Percentiles rank a stretch among this genome's conserved stretches.
These are phyloP conservation scores for Blumeriella jaapii DNA, from an alignment of 2,329 filamentous ascomycete genomes.

Conservation along the genomic window DNA sequence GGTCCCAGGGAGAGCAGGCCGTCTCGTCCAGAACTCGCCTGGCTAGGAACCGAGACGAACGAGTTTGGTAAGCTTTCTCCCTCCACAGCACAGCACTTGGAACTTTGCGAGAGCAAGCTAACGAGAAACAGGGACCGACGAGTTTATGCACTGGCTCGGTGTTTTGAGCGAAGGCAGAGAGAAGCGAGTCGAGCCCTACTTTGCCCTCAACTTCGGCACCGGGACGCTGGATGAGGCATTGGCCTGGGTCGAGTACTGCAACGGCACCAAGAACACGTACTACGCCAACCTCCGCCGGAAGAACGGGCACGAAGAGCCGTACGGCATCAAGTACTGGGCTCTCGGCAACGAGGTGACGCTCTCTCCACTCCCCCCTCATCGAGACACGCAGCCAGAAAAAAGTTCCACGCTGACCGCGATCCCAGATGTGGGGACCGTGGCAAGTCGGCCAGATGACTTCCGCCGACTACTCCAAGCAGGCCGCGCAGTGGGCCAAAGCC, in stretches of 20 bases:
- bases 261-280: conserved; percentile 63
- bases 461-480: conserved; percentile 43
- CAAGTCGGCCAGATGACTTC: conserved; percentile 46
- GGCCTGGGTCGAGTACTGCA: conserved; percentile 81
- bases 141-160: conserved; percentile 75
- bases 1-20: conserved; percentile 62
- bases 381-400: background rate
- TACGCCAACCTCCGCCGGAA: conserved; percentile 70
- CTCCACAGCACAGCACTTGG: background rate
- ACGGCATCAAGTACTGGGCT: conserved; percentile 78
- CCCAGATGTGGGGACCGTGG: conserved; percentile 27
- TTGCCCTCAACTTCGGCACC: conserved; percentile 73
- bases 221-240: conserved; percentile 47
- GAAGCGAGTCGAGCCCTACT: conserved; percentile 62
- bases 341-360: conserved; percentile 55
- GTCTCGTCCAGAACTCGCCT: conserved; percentile 56
- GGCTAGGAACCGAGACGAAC: conserved; percentile 67
- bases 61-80: conserved; percentile 45
- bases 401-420: background rate
- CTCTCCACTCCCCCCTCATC: background rate
- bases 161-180: conserved; percentile 49
- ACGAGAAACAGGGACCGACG: conserved; percentile 50
- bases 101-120: background rate
- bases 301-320: conserved; percentile 66
- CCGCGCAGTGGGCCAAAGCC: conserved; percentile 46